phyloP scores from a whole-genome alignment of 2,329 filamentous ascomycete genomes.

The Microcyclospora pomicola region DNA sequence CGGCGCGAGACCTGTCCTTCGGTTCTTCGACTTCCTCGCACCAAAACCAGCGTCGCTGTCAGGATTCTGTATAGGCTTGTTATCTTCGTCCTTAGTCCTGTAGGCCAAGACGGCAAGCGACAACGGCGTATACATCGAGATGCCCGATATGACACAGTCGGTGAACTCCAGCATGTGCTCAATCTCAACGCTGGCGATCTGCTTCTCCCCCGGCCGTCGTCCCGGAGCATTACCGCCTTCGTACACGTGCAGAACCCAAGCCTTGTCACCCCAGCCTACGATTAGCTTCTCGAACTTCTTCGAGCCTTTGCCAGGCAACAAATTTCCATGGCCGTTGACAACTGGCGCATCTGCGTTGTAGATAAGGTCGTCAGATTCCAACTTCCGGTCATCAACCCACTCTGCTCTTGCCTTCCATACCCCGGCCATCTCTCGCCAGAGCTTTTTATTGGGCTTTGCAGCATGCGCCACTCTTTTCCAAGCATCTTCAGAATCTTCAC shows the following conservation, averaged over 20 bases:
- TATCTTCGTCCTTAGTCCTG: conserved; percentile 59
- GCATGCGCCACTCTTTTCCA: conserved; percentile 94
- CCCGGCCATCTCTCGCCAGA: conserved; percentile 92
- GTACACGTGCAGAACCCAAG: conserved; percentile 90
- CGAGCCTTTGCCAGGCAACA: conserved; percentile 7
- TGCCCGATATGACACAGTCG: conserved; percentile 94
- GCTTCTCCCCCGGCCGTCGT: conserved; percentile 54
- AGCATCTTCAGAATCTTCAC: conserved; percentile 60
- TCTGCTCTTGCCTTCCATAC: conserved; percentile 88
- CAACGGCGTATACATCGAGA: conserved; percentile 89
- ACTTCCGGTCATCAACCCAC: conserved; percentile 75
- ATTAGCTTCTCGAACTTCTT: conserved; percentile 57
- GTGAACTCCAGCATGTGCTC: conserved; percentile 78
- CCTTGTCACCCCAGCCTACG: conserved; percentile 89
- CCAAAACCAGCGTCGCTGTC: conserved; percentile 35
- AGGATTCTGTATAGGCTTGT: conserved; percentile 33
- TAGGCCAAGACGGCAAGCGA: conserved; percentile 86
- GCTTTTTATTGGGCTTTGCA: conserved; percentile 69
- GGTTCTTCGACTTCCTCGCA: conserved; percentile 48
- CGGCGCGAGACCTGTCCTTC: conserved; percentile 68
- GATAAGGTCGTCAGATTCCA: conserved; percentile 57
- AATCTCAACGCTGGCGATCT: conserved; percentile 72
- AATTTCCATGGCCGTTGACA: conserved; percentile 14
- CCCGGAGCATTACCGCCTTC: conserved; percentile 55
- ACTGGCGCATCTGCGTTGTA: conserved; percentile 11